Evolutionary conservation across 169 alveolate genomes (phyloP), one percentile per base, ranked within the genome.

Genomic region (Eimeria falciformis): DNA sequence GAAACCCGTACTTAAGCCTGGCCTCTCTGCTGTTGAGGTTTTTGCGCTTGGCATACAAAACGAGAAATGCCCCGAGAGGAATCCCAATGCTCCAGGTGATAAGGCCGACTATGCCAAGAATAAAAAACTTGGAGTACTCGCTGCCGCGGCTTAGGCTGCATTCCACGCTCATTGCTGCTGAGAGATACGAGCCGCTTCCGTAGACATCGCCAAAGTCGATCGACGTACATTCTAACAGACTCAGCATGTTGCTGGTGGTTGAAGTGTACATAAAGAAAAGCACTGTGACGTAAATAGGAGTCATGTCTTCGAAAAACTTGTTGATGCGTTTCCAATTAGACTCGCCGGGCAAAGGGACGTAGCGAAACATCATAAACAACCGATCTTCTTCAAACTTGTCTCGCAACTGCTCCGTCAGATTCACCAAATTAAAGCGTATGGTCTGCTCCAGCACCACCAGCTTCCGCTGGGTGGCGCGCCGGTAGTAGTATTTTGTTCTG

Each of bases 251-350:
- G 27, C 95, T 55, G 33, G 97, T 94, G 14, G 96, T 96, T 68
- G 94, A 95, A 7, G 96, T 96, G 92, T 96, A 96, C 17, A 95
- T 94, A 58, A 95, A 94, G 94, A 96, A 96, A 65, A 95, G 93
- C 78, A 95, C 96, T 2, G 97, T 96, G 65, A 95, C 97, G 90
- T 95, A 96, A 43, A 96, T 94, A 29, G 97, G 97, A 75, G 95
- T 96, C 97, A 96, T 96, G 91, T 96, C 97, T 56, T 96, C 97
- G 83, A 96, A 92, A 79, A 95, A 95, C 81, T 95, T 93, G 66
- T 50, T 85, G 78, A 94, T 55, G 25, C 94, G 89, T 68, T 90
- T 95, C 91, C 91, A 87, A n/a, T 62, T 27, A 25, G 96, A 90
- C 77, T 95, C 94, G 53, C 94, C 94, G 6, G 95, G 95, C 29